Evolutionary conservation across 2,329 filamentous ascomycete genomes (phyloP), one percentile per base, ranked within the genome.

Genomic region (Pseudogymnoascus sp.): DNA sequence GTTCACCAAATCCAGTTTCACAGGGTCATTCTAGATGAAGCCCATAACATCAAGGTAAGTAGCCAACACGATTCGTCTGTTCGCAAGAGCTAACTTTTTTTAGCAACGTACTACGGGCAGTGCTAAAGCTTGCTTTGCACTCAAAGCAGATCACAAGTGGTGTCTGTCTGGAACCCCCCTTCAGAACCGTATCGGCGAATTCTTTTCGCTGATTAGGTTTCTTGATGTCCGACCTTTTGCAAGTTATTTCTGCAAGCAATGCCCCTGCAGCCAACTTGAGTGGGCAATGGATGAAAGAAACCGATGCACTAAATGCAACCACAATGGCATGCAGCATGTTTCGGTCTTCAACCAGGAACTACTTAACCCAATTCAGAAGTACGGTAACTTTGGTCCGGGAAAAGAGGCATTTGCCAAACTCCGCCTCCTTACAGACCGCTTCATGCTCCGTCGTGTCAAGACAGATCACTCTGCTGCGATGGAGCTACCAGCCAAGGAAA

Each of bases 371-470:
- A 87, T 87, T 54, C 82, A 84, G 70, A 81, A 79, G 66, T 86
- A 76, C 74, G 87, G 80, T 67, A 89, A 84, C 67, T 65, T 65
- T 1, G 84, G 79, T 8, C 77, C 81, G 12, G 90, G 93, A 8
- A 79, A 82, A 43, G 80, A 81, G 20, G 94, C 90, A 0, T 86
- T 97, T 68, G 74, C 78, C 12, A 97, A 96, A 75, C 81, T 99
- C 59, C 89, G 92, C 39, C 80, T 96, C 63, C 85, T 99, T 71
- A 96, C 93, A 0, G 89, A 92, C 65, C 87, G 90, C 28, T 93
- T 99, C 73, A 99, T 99, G 94, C 80, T 97, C 64, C 89, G 94
- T 61, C 91, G 94, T 35, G 83, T 96, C 73, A 99, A 99, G 79
- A 89, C 88, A 67, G 92, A 99, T 69, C 86, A 97, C 69, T 96